phyloP scores from a whole-genome alignment of 805 yeast genomes.

The Hanseniaspora mollemarum region DNA sequence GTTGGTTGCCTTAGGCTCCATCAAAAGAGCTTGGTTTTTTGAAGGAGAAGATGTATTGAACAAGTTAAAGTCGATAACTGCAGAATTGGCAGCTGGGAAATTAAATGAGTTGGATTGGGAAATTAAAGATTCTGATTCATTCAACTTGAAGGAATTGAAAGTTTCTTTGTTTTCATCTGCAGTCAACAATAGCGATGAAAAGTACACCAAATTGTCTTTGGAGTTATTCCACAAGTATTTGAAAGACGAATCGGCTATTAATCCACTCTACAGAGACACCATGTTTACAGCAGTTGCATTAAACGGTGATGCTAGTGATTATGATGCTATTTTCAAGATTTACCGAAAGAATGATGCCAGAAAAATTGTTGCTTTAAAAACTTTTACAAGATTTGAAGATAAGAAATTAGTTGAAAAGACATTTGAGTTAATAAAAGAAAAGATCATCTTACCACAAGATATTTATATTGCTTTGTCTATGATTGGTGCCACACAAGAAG shows the following conservation, averaged over 20 bases:
- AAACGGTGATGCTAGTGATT: constrained; percentile 49
- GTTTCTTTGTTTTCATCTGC: constrained; percentile 52
- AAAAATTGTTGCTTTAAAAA: constrained; percentile 54
- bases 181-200: constrained; percentile 39
- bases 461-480: constrained; percentile 68
- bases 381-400: constrained; percentile 54
- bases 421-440: constrained; percentile 44
- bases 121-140: constrained; percentile 45
- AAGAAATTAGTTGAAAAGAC: constrained; percentile 45
- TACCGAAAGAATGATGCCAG: constrained; percentile 42
- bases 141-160: constrained; percentile 55
- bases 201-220: constrained; percentile 37
- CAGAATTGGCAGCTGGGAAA: constrained; percentile 46
- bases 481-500: constrained; percentile 48
- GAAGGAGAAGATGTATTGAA: constrained; percentile 38
- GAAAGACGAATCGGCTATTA: constrained; percentile 50
- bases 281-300: constrained; percentile 59
- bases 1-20: constrained; percentile 36
- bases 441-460: constrained; percentile 58
- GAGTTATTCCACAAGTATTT: constrained; percentile 43
- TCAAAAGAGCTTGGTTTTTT: constrained; percentile 46
- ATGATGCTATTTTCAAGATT: constrained; percentile 48
- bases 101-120: constrained; percentile 53
- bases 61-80: constrained; percentile 42
- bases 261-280: constrained; percentile 60